A percentile compares a stretch with the other conserved stretches of the same genome.
Conservation (phyloP, 1,284 basidiomycete genomes). For the Apiotrichum gamsii region DNA sequence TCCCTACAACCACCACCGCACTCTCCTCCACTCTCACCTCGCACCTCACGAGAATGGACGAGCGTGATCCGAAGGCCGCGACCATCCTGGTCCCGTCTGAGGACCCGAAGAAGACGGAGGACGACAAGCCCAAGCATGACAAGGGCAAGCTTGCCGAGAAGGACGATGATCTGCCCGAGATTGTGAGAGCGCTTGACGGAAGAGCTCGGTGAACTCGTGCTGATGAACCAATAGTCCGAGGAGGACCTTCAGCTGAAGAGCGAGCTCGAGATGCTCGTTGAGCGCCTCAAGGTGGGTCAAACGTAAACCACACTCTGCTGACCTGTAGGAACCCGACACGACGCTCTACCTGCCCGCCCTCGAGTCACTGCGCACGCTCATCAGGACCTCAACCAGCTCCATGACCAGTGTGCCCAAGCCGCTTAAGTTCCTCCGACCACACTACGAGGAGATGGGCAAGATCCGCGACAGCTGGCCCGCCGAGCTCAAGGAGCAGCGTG, state of each 20-base stretch:
- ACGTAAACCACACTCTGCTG: slow-evolving; percentile 1
- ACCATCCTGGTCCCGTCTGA: slow-evolving; percentile 47
- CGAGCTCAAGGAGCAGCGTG: slow-evolving; percentile 66
- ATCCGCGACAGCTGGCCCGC: slow-evolving; percentile 71
- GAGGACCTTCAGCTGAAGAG: slow-evolving; percentile 91
- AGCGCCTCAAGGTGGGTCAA: slow-evolving; percentile 71
- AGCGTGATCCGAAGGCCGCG: slow-evolving; percentile 28
- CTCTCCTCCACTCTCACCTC: neutral
- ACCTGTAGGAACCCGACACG: slow-evolving; percentile 72
- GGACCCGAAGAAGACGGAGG: slow-evolving; percentile 47
- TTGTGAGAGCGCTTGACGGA: slow-evolving; percentile 57
- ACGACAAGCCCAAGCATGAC: slow-evolving; percentile 50
- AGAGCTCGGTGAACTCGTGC: neutral
- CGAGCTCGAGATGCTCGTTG: slow-evolving; percentile 96
- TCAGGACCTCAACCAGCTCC: slow-evolving; percentile 93
- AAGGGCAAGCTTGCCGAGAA: slow-evolving; percentile 39
- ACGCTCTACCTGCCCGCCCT: slow-evolving; percentile 82
- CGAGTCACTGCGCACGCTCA: slow-evolving; percentile 87
- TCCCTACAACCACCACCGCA: neutral
- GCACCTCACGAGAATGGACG: slow-evolving; percentile 17
- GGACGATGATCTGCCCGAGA: slow-evolving; percentile 63
- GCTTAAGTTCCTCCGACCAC: slow-evolving; percentile 93
- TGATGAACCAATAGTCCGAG: slow-evolving; percentile 67
- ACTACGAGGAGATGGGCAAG: slow-evolving; percentile 80
- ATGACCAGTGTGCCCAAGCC: slow-evolving; percentile 99